phyloP scores from a whole-genome alignment of 2,329 filamentous ascomycete species.

The Exophiala calicioides region DNA sequence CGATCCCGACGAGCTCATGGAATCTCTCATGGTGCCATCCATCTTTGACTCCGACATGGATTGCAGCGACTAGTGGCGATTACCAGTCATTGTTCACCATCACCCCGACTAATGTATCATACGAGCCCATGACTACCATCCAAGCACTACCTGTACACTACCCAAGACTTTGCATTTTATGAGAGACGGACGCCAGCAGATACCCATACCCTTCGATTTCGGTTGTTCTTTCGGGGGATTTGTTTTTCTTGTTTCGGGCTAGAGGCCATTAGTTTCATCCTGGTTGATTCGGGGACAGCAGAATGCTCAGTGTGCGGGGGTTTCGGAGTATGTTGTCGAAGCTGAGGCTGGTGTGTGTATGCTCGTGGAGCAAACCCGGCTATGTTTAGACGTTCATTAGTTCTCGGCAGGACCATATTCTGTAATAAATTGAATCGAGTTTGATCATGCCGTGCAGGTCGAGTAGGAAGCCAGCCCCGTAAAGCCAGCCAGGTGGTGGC shows the following conservation, averaged over 20 bases:
- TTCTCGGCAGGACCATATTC: background rate
- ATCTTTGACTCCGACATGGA: slow-evolving; percentile 27
- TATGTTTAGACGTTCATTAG: background rate
- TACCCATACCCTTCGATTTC: slow-evolving; percentile 17
- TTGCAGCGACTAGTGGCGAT: slow-evolving; percentile 16
- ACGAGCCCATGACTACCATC: slow-evolving; percentile 21
- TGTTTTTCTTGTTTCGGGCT: slow-evolving; percentile 2
- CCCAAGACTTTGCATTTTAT: slow-evolving; percentile 20
- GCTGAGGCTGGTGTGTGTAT: background rate
- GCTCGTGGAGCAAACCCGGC: background rate
- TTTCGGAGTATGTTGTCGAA: background rate
- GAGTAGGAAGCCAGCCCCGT: too few relatives aligned
- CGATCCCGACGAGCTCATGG: slow-evolving; percentile 23
- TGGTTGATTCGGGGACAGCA: background rate
- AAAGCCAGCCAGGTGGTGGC: too few relatives aligned
- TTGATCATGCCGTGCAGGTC: too few relatives aligned
- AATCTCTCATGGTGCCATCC: too few relatives aligned
- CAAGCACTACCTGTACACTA: slow-evolving; percentile 18
- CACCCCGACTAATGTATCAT: slow-evolving; percentile 9
- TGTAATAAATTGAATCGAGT: too few relatives aligned
- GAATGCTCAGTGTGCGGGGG: background rate
- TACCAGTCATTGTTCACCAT: background rate
- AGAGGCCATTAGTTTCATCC: slow-evolving; percentile 4
- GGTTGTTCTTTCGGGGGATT: slow-evolving; percentile 11
- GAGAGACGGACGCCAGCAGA: slow-evolving; percentile 23